These are phyloP conservation scores for Aureobasidium sp. DNA, from an alignment of 2,329 filamentous ascomycete genomes.

Conservation along the genomic window DNA sequence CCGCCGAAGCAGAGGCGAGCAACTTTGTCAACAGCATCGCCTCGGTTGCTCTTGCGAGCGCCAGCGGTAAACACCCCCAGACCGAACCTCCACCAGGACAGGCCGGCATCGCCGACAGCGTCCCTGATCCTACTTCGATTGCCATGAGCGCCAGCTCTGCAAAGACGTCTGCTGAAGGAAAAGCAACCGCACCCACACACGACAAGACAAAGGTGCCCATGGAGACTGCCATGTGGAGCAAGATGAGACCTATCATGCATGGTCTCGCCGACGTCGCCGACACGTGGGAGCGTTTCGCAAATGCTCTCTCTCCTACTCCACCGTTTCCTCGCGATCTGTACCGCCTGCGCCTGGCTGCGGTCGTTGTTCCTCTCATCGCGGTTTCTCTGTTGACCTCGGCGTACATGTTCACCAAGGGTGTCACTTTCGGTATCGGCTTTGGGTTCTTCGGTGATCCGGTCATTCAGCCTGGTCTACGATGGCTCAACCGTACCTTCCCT, in stretches of 20 bases:
- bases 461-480: conserved; percentile 52
- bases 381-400: conserved; percentile 40
- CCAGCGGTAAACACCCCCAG: conserved; percentile 69
- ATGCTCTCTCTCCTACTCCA: conserved; percentile 44
- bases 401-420: conserved; percentile 53
- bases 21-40: conserved; percentile 72
- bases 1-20: conserved; percentile 73
- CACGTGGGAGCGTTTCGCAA: conserved; percentile 57
- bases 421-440: conserved; percentile 63
- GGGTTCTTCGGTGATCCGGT: conserved; percentile 75
- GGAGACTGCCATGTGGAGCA: conserved; percentile 68
- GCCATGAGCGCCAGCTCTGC: conserved; percentile 50
- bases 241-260: conserved; percentile 68
- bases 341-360: conserved; percentile 39
- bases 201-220: conserved; percentile 76
- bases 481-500: conserved; percentile 57
- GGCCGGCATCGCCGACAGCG: conserved; percentile 39
- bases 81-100: conserved; percentile 48
- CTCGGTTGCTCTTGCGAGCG: conserved; percentile 65
- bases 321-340: conserved; percentile 41
- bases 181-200: conserved; percentile 44
- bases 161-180: conserved; percentile 47
- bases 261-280: conserved; percentile 53
- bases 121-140: conserved; percentile 56
- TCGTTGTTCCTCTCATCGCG: conserved; percentile 39